A percentile compares a stretch with the other conserved stretches of the same genome.
Evolutionary conservation across 2,329 filamentous ascomycete genomes (phyloP).

Genomic region (Cladorrhinum sp.): DNA sequence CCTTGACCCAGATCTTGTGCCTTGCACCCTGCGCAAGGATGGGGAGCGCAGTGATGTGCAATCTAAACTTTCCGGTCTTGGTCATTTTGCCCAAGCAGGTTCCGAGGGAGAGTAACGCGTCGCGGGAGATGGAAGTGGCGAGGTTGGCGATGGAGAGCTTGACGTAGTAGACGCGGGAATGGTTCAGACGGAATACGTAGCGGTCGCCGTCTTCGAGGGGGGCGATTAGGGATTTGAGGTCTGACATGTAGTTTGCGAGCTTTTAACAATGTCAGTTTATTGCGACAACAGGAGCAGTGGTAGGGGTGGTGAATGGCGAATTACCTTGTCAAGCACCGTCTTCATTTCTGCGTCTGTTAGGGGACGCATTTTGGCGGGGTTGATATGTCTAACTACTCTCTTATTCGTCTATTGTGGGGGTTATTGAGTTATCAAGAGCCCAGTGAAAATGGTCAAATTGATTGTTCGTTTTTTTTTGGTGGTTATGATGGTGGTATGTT

Average conservation of each 20-base stretch:
- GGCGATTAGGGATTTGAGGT: slow-evolving; percentile 78
- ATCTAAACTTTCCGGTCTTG: slow-evolving; percentile 90
- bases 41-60: slow-evolving; percentile 85
- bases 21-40: slow-evolving; percentile 87
- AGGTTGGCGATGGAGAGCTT: slow-evolving; percentile 86
- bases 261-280: slow-evolving; percentile 67
- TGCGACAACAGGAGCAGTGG: neutral
- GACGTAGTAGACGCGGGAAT: slow-evolving; percentile 73
- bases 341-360: slow-evolving; percentile 78
- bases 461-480: neutral
- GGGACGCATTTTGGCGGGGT: slow-evolving; percentile 62
- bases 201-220: slow-evolving; percentile 71
- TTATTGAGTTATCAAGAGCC: too few species aligned
- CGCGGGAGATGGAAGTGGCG: slow-evolving; percentile 78
- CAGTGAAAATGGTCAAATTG: too few species aligned
- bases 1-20: slow-evolving; percentile 96
- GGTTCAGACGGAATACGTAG: slow-evolving; percentile 81
- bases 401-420: neutral
- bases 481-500: neutral
- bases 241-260: slow-evolving; percentile 89
- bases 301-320: neutral
- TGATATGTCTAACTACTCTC: neutral
- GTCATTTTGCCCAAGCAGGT: slow-evolving; percentile 92
- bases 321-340: slow-evolving; percentile 64
- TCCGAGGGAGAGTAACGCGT: slow-evolving; percentile 81